Percentiles rank a stretch among this genome's conserved stretches.
Evolutionary conservation across 176 grass and related monocot genomes (phyloP).

Genomic region (Raddia guianensis): DNA sequence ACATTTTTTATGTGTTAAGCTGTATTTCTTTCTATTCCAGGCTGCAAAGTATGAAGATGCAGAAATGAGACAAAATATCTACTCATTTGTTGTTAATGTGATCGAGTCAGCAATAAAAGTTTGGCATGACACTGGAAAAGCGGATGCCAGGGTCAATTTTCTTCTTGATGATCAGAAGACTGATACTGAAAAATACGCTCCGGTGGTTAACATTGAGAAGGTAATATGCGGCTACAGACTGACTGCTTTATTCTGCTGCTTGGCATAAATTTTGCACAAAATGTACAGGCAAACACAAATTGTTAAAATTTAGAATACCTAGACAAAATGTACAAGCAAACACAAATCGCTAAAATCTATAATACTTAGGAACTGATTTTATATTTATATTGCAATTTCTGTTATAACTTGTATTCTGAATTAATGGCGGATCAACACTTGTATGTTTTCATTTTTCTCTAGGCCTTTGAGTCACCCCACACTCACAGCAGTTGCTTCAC

Average conservation of each 20-base stretch:
- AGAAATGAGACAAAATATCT: conserved; percentile 48
- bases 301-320: conserved; percentile 17
- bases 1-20: conserved; percentile 17
- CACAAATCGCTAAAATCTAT: conserved; percentile 10
- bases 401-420: neutral
- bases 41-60: conserved; percentile 61
- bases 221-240: conserved; percentile 42
- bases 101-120: conserved; percentile 74
- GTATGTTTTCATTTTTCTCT: conserved; percentile 12
- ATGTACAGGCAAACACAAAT: neutral
- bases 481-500: conserved; percentile 73
- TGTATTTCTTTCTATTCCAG: conserved; percentile 46
- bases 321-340: neutral
- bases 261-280: neutral
- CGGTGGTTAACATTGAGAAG: conserved; percentile 90
- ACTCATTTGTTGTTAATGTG: conserved; percentile 71
- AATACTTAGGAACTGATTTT: conserved; percentile 1
- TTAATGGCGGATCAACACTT: conserved; percentile 6
- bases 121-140: conserved; percentile 84
- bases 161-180: conserved; percentile 88
- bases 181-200: conserved; percentile 61
- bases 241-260: neutral
- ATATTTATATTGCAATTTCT: conserved; percentile 6
- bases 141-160: conserved; percentile 76
- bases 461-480: conserved; percentile 96